Evolutionary conservation across 106 monocot species (phyloP).

Genomic region (Dendrobium catenatum): DNA sequence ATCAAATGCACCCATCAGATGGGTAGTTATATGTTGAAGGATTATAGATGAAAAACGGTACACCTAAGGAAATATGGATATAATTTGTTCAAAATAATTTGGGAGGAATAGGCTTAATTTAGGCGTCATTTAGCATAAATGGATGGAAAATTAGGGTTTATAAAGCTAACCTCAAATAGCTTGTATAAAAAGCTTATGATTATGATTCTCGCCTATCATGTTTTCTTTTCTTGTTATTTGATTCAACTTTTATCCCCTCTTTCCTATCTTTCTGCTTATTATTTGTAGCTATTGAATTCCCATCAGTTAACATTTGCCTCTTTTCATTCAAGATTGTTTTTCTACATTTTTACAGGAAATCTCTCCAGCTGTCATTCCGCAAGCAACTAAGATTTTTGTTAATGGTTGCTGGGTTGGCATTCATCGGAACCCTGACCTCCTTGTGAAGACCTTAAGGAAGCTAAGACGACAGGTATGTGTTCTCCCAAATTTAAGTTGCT

Average conservation of each 20-base stretch:
- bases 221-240: neutral
- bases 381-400: slow-evolving; percentile 97
- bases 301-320: neutral
- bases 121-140: neutral
- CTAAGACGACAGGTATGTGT: slow-evolving; percentile 77
- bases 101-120: neutral
- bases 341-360: slow-evolving; percentile 59
- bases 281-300: neutral
- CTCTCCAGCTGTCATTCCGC: slow-evolving; percentile 95
- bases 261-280: neutral
- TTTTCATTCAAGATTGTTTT: slow-evolving; percentile 1
- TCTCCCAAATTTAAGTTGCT: neutral
- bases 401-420: slow-evolving; percentile 98
- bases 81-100: neutral
- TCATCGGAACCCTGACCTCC: slow-evolving; percentile 90
- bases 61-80: neutral
- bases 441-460: slow-evolving; percentile 88
- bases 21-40: neutral
- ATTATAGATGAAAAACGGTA: neutral
- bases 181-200: neutral
- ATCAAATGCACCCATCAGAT: neutral
- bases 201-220: neutral
- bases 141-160: neutral
- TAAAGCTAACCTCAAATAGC: neutral
- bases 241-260: neutral